Evolutionary conservation across 2,329 filamentous ascomycete genomes (phyloP), one percentile per base, ranked within the genome.

Genomic region (Pseudomassariella vexata): DNA sequence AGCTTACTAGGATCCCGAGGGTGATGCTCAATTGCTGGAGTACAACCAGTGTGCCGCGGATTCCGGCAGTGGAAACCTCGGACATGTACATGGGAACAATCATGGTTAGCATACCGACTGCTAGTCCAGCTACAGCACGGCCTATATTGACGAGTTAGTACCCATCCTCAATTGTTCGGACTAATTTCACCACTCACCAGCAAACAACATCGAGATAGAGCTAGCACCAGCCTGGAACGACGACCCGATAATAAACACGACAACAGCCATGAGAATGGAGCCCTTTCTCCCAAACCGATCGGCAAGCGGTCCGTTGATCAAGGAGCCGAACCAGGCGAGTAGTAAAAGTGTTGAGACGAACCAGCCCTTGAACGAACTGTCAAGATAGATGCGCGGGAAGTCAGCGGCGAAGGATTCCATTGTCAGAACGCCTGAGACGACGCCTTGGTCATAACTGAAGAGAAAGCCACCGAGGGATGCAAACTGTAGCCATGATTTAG

Each of bases 391-490:
- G 6, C 53, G 46, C 7, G 50, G 49, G 24, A 55, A 49, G 0
- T 35, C 24, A 5, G 39, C 48, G 2, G 28, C 53, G 36, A 69
- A 68, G 4, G 54, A 59, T 37, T 66, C 55, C 65, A 69, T 70
- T 1, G 54, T 59, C 19, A 68, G 45, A 2, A 68, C 57, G n/a
- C 61, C 62, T 1, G 61, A 65, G 6, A 70, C 54, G 11, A 69
- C 65, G 4, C 65, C 66, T 30, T 70, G 66, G 33, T 70, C 65
- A 44, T 70, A 69, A 2, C 66, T 66, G 23, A 65, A 70, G 2
- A 68, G 53, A 14, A 70, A 69, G 36, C 51, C 58, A 2, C 56
- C 56, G n/a, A 37, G n/a, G n/a, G n/a, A n/a, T n/a, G n/a, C n/a
- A n/a, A n/a, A n/a, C n/a, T n/a, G n/a, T n/a, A n/a, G n/a, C n/a